Evolutionary conservation across 208 protist genomes (phyloP), one percentile per base, ranked within the genome.

Genomic region (Porcisia hertigi): DNA sequence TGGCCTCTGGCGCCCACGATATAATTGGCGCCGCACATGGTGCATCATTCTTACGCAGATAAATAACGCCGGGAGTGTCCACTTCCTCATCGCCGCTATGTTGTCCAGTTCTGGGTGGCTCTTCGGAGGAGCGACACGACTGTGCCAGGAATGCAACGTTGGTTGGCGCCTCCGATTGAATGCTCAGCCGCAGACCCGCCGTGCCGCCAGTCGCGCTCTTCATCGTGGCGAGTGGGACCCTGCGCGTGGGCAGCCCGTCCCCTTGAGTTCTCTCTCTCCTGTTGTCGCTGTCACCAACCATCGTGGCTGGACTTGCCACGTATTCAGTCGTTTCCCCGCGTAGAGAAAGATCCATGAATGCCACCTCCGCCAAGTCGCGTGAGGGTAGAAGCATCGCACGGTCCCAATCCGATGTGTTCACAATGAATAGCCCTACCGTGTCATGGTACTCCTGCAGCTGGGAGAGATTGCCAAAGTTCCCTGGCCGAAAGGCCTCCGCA

Each of bases 331-430:
- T 11, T 16, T 55, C 78, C 36, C 59, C 67, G 11, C 77, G 75
- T 47, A 91, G 77, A 8, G 79, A 76, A 3, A 92, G 80, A 25
- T 79, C 66, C 71, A 71, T 80, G 43, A 86, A 84, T 9, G 84
- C 77, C 69, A 82, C 67, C 69, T 91, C 88, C 5, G 80, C 64
- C 60, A 87, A 12, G 9, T 77, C 72, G 18, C 69, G 69, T n/a
- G 71, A n/a, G 7, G 65, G 39, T 43, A 91, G 75, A 39, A 89
- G 79, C 55, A 82, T 87, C 47, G 82, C 65, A 1, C 73, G 76
- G 71, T 96, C 92, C 90, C 90, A 96, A 8, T 79, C 81, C 0
- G 90, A 80, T 5, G 92, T 96, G 78, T 96, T 88, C 3, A 96
- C 71, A 5, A 82, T 74, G 69, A 94, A 93, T 25, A 84, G 79